Base-by-base conservation (phyloP, 495 filamentous ascomycete genomes). In the Staphylotrichum tortipilum region DNA sequence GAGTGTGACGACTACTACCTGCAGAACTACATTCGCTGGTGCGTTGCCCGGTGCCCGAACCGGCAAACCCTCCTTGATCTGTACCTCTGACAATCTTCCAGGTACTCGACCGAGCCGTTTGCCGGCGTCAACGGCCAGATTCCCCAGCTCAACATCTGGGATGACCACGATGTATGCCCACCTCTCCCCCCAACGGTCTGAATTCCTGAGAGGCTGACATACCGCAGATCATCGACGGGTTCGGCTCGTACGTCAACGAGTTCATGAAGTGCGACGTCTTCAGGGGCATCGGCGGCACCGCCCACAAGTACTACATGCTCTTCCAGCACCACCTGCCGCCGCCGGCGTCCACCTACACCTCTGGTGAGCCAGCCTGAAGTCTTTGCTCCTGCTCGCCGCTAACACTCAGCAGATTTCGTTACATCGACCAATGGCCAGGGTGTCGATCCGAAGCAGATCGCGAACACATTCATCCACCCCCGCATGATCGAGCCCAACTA, bases 191-290 rank as follows among this genome's bases (percentile, higher is more conserved):
- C 28, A 0, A 7, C 26, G 21, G 0, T 12, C 28, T 14, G 4
- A 3, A 4, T 15, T 3, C 7, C 31, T 37, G 2, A 7, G 15
- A 36, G n/a, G n/a, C 47, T 57, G 33, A 58, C 52, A 1, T n/a
- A n/a, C 9, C 12, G 1, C 38, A 88, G 65, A 91, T 91, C 54
- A 91, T 91, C 55, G 89, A 95, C 58, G 89, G 89, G 4, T 95
- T 94, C 55, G 91, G 91, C 3, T 89, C 85, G 1, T 95, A 97
- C 64, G 86, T 86, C 3, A 86, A 95, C 57, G 82, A 87, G 26
- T 95, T 95, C 68, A 95, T 97, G 91, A 81, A 76, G 61, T 95
- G 88, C 58, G 74, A 85, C 39, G 64, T 95, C 29, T 95, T 97
- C 71, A 79, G 84, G 47, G 90, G 91, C 42, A 91, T 97, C 53